Percentiles rank a stretch among this genome's conserved stretches.
Conservation (phyloP, 148 eudicot genomes). For the Gaultheria prostrata region DNA sequence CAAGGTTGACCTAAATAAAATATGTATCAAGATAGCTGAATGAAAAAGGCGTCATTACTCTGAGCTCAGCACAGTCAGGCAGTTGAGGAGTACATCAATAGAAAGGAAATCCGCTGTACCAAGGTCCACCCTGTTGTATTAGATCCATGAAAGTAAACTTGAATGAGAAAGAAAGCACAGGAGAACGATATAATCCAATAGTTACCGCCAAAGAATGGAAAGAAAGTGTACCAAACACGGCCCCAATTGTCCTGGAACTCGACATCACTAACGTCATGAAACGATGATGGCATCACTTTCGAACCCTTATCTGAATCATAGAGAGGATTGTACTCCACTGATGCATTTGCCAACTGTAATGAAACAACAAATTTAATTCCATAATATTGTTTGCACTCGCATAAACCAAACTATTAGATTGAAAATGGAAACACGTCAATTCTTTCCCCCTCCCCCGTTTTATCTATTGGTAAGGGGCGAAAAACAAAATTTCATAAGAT, state of each 20-base stretch:
- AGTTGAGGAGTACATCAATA: constrained; percentile 86
- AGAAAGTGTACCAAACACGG: constrained; percentile 66
- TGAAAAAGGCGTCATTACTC: constrained; percentile 52
- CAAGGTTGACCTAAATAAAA: background rate
- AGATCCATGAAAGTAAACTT: constrained; percentile 8
- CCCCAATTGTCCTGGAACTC: constrained; percentile 99
- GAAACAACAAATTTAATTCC: background rate
- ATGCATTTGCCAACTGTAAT: constrained; percentile 64
- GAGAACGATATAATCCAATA: constrained; percentile 1
- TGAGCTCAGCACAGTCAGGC: constrained; percentile 88
- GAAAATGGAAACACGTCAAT: background rate
- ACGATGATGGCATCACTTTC: constrained; percentile 82
- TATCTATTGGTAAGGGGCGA: background rate
- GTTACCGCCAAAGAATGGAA: constrained; percentile 8
- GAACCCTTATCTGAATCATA: constrained; percentile 81
- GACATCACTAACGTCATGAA: constrained; percentile 85
- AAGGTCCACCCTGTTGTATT: constrained; percentile 80
- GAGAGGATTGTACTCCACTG: constrained; percentile 73
- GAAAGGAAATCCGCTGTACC: constrained; percentile 87
- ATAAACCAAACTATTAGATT: background rate
- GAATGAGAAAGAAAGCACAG: background rate
- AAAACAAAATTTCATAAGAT: background rate
- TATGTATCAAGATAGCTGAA: background rate
- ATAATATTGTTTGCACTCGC: background rate
- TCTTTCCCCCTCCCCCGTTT: background rate